Evolutionary conservation across 2,329 filamentous ascomycete species (phyloP).

Genomic region (Scortechinia acanthostroma): DNA sequence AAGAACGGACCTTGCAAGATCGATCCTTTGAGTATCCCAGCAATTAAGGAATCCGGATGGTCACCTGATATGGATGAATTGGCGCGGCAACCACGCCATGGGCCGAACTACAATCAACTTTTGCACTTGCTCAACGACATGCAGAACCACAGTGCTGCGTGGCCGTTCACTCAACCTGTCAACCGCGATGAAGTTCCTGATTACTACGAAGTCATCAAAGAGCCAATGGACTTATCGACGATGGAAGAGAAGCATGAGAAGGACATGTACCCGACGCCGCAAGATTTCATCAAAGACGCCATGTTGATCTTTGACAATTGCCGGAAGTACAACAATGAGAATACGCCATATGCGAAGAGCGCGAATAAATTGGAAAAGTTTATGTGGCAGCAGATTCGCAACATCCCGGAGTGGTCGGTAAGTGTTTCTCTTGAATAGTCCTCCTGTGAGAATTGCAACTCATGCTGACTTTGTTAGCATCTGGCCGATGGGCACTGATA

Average conservation of each 20-base stretch:
- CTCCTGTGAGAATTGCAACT: background rate
- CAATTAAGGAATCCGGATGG: conserved; percentile 90
- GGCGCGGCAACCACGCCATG: conserved; percentile 86
- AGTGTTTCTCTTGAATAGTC: background rate
- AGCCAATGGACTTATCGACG: conserved; percentile 91
- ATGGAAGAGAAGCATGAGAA: conserved; percentile 95
- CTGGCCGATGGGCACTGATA: background rate
- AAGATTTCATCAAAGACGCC: conserved; percentile 86
- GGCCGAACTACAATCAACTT: conserved; percentile 91
- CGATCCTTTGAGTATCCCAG: conserved; percentile 77
- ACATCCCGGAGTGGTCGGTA: conserved; percentile 81
- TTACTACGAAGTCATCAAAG: conserved; percentile 96
- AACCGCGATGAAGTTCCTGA: conserved; percentile 95
- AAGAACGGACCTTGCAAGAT: conserved; percentile 68
- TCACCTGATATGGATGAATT: conserved; percentile 96
- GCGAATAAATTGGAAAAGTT: conserved; percentile 88
- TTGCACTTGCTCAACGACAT: conserved; percentile 88
- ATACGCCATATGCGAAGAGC: conserved; percentile 86
- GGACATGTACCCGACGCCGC: conserved; percentile 81
- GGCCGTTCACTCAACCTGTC: conserved; percentile 91
- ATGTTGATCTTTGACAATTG: conserved; percentile 91
- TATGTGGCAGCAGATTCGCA: conserved; percentile 89
- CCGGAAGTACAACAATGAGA: conserved; percentile 92
- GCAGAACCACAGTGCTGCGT: conserved; percentile 85
- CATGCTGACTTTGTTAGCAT: background rate